phyloP scores from a whole-genome alignment of 2,329 filamentous ascomycete species.

The Periconia sp. region DNA sequence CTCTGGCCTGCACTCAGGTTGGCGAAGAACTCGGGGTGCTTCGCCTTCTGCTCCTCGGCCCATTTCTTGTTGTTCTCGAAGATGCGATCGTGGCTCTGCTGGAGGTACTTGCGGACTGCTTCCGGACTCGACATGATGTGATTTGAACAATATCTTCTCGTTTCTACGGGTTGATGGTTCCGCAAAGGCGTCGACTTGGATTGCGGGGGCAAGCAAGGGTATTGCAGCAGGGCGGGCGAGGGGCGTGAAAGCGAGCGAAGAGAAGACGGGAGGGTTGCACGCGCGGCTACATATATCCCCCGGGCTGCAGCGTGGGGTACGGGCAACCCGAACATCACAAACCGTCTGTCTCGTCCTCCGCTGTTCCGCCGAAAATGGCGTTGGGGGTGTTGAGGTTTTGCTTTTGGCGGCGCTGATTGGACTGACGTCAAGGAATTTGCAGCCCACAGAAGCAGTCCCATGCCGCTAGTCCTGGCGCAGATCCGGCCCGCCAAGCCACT shows the following conservation, averaged over 20 bases:
- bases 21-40: conserved; percentile 70
- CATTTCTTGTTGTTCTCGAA: conserved; percentile 73
- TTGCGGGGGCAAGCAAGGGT: background rate
- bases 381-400: conserved; percentile 20
- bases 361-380: conserved; percentile 6
- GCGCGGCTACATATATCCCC: background rate
- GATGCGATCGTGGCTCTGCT: conserved; percentile 69
- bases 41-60: conserved; percentile 64
- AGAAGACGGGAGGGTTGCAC: background rate
- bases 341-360: conserved; percentile 4
- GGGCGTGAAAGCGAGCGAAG: background rate
- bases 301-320: too few relatives aligned
- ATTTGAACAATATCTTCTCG: conserved; percentile 3
- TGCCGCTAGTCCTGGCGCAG: conserved; percentile 12
- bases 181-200: too few relatives aligned
- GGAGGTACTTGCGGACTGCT: conserved; percentile 57
- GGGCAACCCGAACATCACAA: too few relatives aligned
- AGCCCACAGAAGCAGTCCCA: conserved; percentile 4
- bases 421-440: conserved; percentile 14
- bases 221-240: background rate
- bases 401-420: conserved; percentile 17
- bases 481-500: conserved; percentile 18
- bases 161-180: too few relatives aligned
- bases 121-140: conserved; percentile 28
- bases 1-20: conserved; percentile 69